Conservation (phyloP, 2,329 filamentous ascomycete genomes). For the Cryphonectria parasitica region DNA sequence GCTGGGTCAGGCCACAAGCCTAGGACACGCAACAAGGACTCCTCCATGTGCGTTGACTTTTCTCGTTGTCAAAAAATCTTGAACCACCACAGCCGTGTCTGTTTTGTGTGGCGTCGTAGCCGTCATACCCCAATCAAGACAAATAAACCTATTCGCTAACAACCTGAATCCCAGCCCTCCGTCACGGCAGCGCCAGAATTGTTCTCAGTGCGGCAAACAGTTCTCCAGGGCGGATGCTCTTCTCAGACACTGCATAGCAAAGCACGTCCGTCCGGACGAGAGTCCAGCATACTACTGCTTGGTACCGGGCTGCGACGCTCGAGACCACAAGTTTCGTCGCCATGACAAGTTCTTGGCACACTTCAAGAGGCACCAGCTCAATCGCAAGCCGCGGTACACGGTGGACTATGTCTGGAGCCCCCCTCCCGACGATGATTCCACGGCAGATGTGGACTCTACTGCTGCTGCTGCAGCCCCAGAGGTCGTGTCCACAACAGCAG, state of each 20-base stretch:
- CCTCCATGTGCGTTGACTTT: not conserved
- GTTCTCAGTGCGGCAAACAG: not conserved
- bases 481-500: not conserved
- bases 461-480: not conserved
- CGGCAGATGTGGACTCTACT: not conserved
- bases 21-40: not conserved
- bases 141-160: no score
- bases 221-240: constrained; percentile 2
- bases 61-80: no score
- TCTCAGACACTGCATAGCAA: not conserved
- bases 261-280: not conserved
- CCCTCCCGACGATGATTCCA: not conserved
- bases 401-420: not conserved
- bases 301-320: not conserved
- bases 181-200: not conserved
- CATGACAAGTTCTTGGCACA: constrained; percentile 1
- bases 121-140: no score
- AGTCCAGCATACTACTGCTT: not conserved
- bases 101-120: no score
- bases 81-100: not conserved
- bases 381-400: not conserved
- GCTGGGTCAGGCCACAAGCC: not conserved
- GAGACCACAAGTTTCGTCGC: not conserved
- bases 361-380: constrained; percentile 1
- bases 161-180: not conserved